Evolutionary conservation across 768 basidiomycete genomes (phyloP).

Genomic region (Phlebiopsis gigantea): DNA sequence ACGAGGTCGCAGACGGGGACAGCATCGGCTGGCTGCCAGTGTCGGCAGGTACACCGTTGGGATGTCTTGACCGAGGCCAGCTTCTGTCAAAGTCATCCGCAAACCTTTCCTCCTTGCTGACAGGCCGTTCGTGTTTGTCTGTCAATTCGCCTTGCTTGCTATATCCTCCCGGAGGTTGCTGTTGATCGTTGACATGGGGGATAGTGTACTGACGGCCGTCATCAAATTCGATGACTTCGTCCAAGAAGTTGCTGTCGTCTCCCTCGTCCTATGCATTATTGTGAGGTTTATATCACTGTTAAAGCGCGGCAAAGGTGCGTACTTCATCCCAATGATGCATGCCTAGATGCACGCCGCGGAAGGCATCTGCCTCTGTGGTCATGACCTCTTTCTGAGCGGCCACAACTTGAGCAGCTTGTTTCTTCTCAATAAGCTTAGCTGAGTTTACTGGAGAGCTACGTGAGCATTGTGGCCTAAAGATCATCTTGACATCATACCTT

Average conservation of each 20-base stretch:
- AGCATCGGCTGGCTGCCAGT: conserved; percentile 36
- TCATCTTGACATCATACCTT: conserved; percentile 42
- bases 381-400: conserved; percentile 56
- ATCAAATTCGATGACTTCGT: conserved; percentile 89
- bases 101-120: conserved; percentile 84
- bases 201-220: conserved; percentile 92
- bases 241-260: conserved; percentile 87
- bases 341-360: conserved; percentile 89
- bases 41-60: conserved; percentile 27
- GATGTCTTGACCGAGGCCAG: conserved; percentile 75
- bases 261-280: conserved; percentile 65
- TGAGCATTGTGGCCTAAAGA: neutral
- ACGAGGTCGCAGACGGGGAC: conserved; percentile 29
- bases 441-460: conserved; percentile 12
- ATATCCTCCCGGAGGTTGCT: neutral
- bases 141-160: neutral
- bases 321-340: conserved; percentile 99
- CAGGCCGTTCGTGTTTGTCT: conserved; percentile 30
- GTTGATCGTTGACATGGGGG: conserved; percentile 22
- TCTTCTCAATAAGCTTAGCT: conserved; percentile 23
- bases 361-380: conserved; percentile 85
- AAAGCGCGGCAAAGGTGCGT: conserved; percentile 22
- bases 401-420: conserved; percentile 47
- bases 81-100: conserved; percentile 94
- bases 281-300: conserved; percentile 9